Evolutionary conservation across 2,329 filamentous ascomycete species (phyloP).

Genomic region (Fonsecaea erecta): DNA sequence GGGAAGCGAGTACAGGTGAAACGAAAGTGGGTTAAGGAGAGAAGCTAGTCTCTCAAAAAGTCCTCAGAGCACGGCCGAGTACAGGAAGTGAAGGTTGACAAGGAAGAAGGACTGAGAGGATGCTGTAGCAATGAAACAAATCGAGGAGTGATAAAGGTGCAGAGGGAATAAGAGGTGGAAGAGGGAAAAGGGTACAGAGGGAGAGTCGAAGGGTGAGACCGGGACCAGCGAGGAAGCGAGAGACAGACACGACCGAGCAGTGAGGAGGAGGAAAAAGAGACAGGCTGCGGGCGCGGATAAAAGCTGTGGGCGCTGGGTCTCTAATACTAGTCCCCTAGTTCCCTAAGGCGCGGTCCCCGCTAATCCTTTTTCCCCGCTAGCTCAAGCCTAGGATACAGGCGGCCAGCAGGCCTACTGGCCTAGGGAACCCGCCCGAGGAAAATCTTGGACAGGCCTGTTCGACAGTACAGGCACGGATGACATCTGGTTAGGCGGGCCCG

Average conservation of each 20-base stretch:
- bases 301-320: slow-evolving; percentile 3
- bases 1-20: slow-evolving; percentile 37
- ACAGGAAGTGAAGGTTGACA: slow-evolving; percentile 33
- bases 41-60: slow-evolving; percentile 38
- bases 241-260: slow-evolving; percentile 27
- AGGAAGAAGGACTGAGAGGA: slow-evolving; percentile 21
- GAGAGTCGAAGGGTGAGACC: slow-evolving; percentile 23
- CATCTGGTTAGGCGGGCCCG: neutral
- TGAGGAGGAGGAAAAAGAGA: slow-evolving; percentile 12
- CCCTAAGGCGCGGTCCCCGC: neutral
- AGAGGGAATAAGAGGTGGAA: slow-evolving; percentile 19
- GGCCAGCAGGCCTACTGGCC: slow-evolving; percentile 9
- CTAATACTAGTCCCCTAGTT: slow-evolving; percentile 14
- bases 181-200: slow-evolving; percentile 21
- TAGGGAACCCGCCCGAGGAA: slow-evolving; percentile 9
- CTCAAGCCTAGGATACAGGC: slow-evolving; percentile 6
- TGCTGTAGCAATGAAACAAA: slow-evolving; percentile 35
- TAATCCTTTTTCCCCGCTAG: slow-evolving; percentile 15
- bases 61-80: slow-evolving; percentile 30
- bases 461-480: slow-evolving; percentile 3
- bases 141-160: slow-evolving; percentile 20
- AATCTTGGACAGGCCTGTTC: slow-evolving; percentile 18
- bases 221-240: slow-evolving; percentile 27
- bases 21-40: slow-evolving; percentile 39
- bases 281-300: slow-evolving; percentile 12